phyloP scores from a whole-genome alignment of 352 stramenopile genomes.

The Phytopythium litorale region DNA sequence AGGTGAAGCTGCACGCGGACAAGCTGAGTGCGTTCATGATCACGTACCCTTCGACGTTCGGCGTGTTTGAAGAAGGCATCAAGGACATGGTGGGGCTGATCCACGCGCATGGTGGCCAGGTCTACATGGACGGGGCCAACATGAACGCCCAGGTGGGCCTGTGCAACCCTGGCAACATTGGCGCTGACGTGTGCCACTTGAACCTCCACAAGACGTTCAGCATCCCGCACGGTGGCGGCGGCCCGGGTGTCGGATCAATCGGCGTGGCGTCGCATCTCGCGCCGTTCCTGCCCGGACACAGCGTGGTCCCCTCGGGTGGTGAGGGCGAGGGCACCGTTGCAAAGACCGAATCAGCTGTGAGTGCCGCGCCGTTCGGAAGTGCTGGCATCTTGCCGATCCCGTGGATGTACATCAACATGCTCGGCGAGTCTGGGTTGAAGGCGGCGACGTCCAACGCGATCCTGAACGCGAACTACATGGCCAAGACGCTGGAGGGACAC shows the following conservation, averaged over 20 bases:
- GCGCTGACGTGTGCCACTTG: slow-evolving; percentile 98
- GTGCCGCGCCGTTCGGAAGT: slow-evolving; percentile 96
- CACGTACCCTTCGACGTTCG: slow-evolving; percentile 99
- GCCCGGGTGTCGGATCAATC: slow-evolving; percentile 91
- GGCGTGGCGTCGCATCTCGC: slow-evolving; percentile 94
- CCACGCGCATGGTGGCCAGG: slow-evolving; percentile 96
- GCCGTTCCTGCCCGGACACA: slow-evolving; percentile 95
- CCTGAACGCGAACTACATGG: slow-evolving; percentile 99
- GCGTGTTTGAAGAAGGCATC: slow-evolving; percentile 98
- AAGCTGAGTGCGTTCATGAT: slow-evolving; percentile 99
- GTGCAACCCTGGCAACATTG: slow-evolving; percentile 95
- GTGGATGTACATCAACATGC: slow-evolving; percentile 99
- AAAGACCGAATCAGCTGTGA: slow-evolving; percentile 86
- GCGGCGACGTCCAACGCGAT: slow-evolving; percentile 94
- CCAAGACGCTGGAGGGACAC: slow-evolving; percentile 89
- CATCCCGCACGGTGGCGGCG: slow-evolving; percentile 98
- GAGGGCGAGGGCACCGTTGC: slow-evolving; percentile 69
- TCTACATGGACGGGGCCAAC: slow-evolving; percentile 99
- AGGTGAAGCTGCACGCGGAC: slow-evolving; percentile 95
- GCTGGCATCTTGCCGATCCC: slow-evolving; percentile 98
- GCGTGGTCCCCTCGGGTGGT: slow-evolving; percentile 74
- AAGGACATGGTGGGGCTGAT: slow-evolving; percentile 96
- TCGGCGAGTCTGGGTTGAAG: slow-evolving; percentile 94
- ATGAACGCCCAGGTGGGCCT: slow-evolving; percentile 99
- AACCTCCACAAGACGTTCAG: slow-evolving; percentile 99